Evolutionary conservation across 2,329 filamentous ascomycete species (phyloP), one percentile per base, ranked within the genome.

Genomic region (Purpureocillium takamizusanense): DNA sequence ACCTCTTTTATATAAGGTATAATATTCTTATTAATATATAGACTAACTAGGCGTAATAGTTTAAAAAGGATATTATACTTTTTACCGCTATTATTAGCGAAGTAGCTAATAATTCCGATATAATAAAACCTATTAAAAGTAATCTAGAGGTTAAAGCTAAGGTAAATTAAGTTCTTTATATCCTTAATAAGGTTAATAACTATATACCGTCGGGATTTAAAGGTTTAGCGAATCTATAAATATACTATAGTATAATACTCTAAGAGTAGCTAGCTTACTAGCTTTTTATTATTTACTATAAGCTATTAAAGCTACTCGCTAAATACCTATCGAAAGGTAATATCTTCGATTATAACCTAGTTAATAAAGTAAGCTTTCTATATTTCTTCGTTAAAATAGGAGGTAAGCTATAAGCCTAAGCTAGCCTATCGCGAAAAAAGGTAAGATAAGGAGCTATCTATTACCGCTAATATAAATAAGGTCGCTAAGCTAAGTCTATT

Each of bases 141-240:
- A 34, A 18, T 34, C 32, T 17, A 34, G 32, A 34, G 32, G 32
- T 34, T 17, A 34, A 34, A 34, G 16, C 32, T 34, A 34, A 34
- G 32, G 32, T 34, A 17, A 34, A 34, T 34, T 34, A 17, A 34
- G 32, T 17, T 25, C 32, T 17, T 34, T 17, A 17, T 17, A 34
- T 34, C 32, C 32, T 34, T 34, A 17, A 34, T 17, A 34, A 21
- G 32, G 8, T 34, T 34, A 17, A 23, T 17, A 34, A 34, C 23
- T 34, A 34, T 34, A 9, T 34, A 17, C 32, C 32, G 32, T 17
- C 35, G 35, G 29, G 35, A 37, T 37, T 37, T 28, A 31, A 37
- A 31, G 35, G 35, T 31, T 37, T 37, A 17, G 29, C 29, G 28
- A n/a, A 37, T 37, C 35, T 28, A 37, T 25, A 28, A 37, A 37